phyloP scores from a whole-genome alignment of 441 rosid genomes.

The Bocquillonia castaneifolia region DNA sequence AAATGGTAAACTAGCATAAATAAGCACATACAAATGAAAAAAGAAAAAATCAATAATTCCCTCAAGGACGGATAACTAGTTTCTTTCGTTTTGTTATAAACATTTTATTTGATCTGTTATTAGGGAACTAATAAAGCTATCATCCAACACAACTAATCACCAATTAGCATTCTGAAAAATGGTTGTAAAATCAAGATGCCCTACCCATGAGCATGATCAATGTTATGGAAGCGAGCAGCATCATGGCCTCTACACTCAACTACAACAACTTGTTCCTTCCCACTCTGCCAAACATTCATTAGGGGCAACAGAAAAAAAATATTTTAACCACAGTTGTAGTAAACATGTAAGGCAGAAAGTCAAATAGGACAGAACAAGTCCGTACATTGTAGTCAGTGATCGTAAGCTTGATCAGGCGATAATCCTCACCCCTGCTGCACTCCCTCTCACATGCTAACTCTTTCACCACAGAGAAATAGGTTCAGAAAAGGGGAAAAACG shows the following conservation, averaged over 20 bases:
- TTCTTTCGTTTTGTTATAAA: not conserved
- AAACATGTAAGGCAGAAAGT: not conserved
- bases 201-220: conserved; percentile 91
- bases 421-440: conserved; percentile 93
- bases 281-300: conserved; percentile 40
- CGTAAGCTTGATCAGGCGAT: conserved; percentile 75
- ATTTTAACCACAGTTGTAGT: not conserved
- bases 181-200: conserved; percentile 10
- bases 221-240: conserved; percentile 71
- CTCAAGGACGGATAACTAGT: not conserved
- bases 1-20: not conserved
- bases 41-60: not conserved
- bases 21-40: not conserved
- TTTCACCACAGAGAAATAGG: conserved; percentile 22
- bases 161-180: not conserved
- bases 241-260: conserved; percentile 96
- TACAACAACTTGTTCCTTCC: conserved; percentile 61
- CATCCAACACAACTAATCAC: not conserved
- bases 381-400: conserved; percentile 67
- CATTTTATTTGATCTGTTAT: too few relatives aligned
- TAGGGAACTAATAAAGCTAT: not conserved
- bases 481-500: not conserved
- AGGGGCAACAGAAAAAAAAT: not conserved
- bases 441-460: conserved; percentile 86
- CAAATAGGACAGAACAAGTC: not conserved